These are phyloP conservation scores for Aspergillus ostianus DNA, from an alignment of 495 filamentous ascomycete species.

Conservation along the genomic window DNA sequence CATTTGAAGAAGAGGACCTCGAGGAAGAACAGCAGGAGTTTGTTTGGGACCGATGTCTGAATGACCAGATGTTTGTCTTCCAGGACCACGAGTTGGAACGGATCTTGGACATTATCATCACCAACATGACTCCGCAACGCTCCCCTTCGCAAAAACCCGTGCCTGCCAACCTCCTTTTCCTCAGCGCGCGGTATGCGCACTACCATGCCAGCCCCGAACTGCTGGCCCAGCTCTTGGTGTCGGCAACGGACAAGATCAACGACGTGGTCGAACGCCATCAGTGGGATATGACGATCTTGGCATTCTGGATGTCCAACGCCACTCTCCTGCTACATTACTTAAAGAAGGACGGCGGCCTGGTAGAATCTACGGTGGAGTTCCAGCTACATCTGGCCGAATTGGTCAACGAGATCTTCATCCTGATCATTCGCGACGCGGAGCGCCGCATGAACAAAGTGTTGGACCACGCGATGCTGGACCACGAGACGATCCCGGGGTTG, in stretches of 20 bases:
- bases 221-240: constrained; percentile 72
- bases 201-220: constrained; percentile 91
- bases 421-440: constrained; percentile 98
- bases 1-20: constrained; percentile 67
- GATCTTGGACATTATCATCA: constrained; percentile 94
- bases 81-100: constrained; percentile 87
- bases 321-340: constrained; percentile 93
- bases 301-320: constrained; percentile 98
- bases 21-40: constrained; percentile 93
- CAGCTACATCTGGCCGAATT: constrained; percentile 92
- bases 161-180: constrained; percentile 93
- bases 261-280: constrained; percentile 90
- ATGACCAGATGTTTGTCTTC: constrained; percentile 99
- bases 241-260: constrained; percentile 95
- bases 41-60: constrained; percentile 91
- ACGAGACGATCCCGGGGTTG: constrained; percentile 97
- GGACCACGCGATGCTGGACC: constrained; percentile 90
- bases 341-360: constrained; percentile 85
- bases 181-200: constrained; percentile 93
- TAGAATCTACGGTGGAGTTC: constrained; percentile 80
- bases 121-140: constrained; percentile 95
- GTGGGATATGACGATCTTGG: constrained; percentile 99
- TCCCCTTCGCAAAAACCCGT: constrained; percentile 96
- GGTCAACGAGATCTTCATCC: constrained; percentile 97
- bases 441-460: constrained; percentile 94